Conservation (phyloP, 805 yeast species). For the Lipomyces oligophaga region DNA sequence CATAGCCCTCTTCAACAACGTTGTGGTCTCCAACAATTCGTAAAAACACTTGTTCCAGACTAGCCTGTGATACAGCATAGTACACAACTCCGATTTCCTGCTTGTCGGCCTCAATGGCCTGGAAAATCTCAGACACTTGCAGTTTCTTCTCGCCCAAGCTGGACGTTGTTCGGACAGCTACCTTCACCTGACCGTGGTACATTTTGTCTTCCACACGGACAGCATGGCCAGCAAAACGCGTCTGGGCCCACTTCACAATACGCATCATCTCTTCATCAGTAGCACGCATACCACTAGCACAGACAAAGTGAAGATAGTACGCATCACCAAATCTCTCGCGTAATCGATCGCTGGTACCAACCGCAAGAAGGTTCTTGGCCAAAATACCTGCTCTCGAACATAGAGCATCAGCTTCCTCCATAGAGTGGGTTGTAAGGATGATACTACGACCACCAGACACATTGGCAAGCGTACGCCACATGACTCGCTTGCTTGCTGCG, state of each 20-base stretch:
- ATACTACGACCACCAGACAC: slow-evolving; percentile 37
- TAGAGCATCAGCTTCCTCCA: slow-evolving; percentile 41
- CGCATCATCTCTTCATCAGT: slow-evolving; percentile 31
- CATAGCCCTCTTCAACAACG: slow-evolving; percentile 33
- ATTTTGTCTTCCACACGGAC: slow-evolving; percentile 33
- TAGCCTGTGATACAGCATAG: slow-evolving; percentile 36
- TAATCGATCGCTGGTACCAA: slow-evolving; percentile 35
- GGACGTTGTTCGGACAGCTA: slow-evolving; percentile 32
- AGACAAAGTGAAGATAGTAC: slow-evolving; percentile 36
- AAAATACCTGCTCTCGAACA: slow-evolving; percentile 38
- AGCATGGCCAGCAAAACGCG: slow-evolving; percentile 31
- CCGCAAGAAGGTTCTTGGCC: slow-evolving; percentile 36
- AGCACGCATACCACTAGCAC: slow-evolving; percentile 34
- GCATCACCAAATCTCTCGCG: slow-evolving; percentile 34
- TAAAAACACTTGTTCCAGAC: slow-evolving; percentile 38
- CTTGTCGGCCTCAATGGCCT: slow-evolving; percentile 24
- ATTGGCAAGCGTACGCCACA: slow-evolving; percentile 38
- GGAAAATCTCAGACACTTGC: slow-evolving; percentile 30
- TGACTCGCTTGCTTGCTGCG: slow-evolving; percentile 40
- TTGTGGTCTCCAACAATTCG: slow-evolving; percentile 35
- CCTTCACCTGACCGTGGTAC: slow-evolving; percentile 37
- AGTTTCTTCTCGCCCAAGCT: slow-evolving; percentile 26
- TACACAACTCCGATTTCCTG: slow-evolving; percentile 30
- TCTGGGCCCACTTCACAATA: slow-evolving; percentile 31
- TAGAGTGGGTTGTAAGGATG: slow-evolving; percentile 39